Percentiles rank a stretch among this genome's conserved stretches.
These are phyloP conservation scores for Diutina siamensis DNA, from an alignment of 1,139 yeast species.

Conservation along the genomic window DNA sequence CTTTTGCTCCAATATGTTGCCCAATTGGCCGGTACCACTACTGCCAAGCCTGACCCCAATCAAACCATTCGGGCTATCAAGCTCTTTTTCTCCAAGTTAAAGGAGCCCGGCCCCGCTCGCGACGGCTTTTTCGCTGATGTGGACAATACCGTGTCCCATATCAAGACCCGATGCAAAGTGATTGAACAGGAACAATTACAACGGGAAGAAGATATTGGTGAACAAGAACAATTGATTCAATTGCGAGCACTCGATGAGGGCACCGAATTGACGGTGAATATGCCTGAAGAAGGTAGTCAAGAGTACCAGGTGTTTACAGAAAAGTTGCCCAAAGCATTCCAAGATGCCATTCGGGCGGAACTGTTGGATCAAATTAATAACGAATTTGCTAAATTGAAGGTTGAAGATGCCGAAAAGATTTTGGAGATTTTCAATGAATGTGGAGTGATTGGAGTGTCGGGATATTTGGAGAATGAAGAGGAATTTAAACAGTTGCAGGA, in stretches of 20 bases:
- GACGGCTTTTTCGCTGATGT: conserved; percentile 66
- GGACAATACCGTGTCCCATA: conserved; percentile 58
- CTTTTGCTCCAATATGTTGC: conserved; percentile 68
- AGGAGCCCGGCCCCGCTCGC: conserved; percentile 44
- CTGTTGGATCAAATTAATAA: conserved; percentile 71
- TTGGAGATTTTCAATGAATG: conserved; percentile 69
- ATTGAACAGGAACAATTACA: conserved; percentile 34
- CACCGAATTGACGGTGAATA: conserved; percentile 57
- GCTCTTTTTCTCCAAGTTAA: conserved; percentile 58
- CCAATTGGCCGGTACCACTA: conserved; percentile 35
- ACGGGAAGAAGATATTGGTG: conserved; percentile 23
- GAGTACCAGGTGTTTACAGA: conserved; percentile 43
- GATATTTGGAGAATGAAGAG: conserved; percentile 19
- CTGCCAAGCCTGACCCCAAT: conserved; percentile 18
- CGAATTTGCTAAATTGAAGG: conserved; percentile 64
- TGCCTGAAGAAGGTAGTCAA: conserved; percentile 50
- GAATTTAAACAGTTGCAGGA: conserved; percentile 17
- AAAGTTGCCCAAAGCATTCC: conserved; percentile 52
- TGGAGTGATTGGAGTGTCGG: conserved; percentile 66
- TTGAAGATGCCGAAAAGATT: conserved; percentile 71
- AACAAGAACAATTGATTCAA: conserved; percentile 74
- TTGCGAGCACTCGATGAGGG: conserved; percentile 80
- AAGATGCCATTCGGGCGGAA: conserved; percentile 61
- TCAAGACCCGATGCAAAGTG: conserved; percentile 60
- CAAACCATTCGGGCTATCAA: conserved; percentile 43